A percentile compares a stretch with the other conserved stretches of the same genome.
Evolutionary conservation across 495 filamentous ascomycete genomes (phyloP).

Genomic region (Corynascus novoguineensis): DNA sequence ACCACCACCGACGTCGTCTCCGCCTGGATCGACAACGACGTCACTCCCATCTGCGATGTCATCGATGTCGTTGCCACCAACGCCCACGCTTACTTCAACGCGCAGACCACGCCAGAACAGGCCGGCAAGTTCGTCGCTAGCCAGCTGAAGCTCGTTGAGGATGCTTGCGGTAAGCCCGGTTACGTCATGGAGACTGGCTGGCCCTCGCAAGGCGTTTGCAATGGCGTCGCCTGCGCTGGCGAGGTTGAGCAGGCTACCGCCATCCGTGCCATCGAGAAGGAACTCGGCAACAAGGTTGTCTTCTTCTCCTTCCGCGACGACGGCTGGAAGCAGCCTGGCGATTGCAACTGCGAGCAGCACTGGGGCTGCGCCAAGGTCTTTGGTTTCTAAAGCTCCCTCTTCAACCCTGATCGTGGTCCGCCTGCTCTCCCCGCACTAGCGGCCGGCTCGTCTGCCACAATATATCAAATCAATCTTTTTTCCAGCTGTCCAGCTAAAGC

Average conservation of each 20-base stretch:
- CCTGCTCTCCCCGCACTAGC: background rate
- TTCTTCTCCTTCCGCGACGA: constrained; percentile 82
- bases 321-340: constrained; percentile 69
- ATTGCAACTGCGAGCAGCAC: constrained; percentile 68
- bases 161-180: constrained; percentile 61
- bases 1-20: constrained; percentile 85
- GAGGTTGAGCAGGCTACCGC: constrained; percentile 62
- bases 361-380: constrained; percentile 64
- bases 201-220: constrained; percentile 64
- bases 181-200: constrained; percentile 89
- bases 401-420: background rate
- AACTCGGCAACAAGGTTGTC: constrained; percentile 52
- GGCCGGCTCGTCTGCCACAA: background rate
- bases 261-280: constrained; percentile 55
- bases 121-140: constrained; percentile 68
- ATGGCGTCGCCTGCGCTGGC: constrained; percentile 67
- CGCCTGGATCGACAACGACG: constrained; percentile 53
- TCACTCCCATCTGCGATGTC: constrained; percentile 58
- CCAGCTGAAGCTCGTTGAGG: constrained; percentile 61
- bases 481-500: constrained; percentile 6
- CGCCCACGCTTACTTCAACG: constrained; percentile 93
- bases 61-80: constrained; percentile 79
- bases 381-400: constrained; percentile 29
- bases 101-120: constrained; percentile 48
- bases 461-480: constrained; percentile 8